These are phyloP conservation scores for Candida oleophila DNA, from an alignment of 805 yeast species.

Conservation along the genomic window DNA sequence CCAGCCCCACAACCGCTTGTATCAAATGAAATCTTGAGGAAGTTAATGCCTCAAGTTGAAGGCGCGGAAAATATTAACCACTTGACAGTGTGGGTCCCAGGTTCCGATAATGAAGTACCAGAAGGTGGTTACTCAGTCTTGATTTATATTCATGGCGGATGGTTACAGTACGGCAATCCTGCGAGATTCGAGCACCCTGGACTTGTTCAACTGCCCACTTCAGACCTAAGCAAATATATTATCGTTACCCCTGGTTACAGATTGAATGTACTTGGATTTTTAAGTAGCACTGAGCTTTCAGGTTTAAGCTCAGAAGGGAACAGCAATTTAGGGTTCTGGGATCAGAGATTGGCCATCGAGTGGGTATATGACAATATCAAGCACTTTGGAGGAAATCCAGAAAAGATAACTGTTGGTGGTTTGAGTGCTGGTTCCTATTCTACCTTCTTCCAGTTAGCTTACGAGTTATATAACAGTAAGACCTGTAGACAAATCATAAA, in stretches of 20 bases:
- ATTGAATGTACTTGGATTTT: conserved; percentile 34
- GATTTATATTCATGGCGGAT: conserved; percentile 45
- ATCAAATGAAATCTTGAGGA: conserved; percentile 19
- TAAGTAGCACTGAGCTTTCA: conserved; percentile 16
- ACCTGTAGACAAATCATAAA: conserved; percentile 38
- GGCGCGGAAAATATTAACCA: conserved; percentile 29
- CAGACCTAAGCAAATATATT: conserved; percentile 29
- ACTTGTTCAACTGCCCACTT: conserved; percentile 23
- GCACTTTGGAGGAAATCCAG: conserved; percentile 48
- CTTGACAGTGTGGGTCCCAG: conserved; percentile 40
- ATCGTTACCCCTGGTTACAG: conserved; percentile 38
- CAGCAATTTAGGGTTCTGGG: conserved; percentile 45
- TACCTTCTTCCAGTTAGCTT: conserved; percentile 40
- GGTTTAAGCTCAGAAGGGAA: conserved; percentile 13
- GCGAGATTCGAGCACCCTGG: conserved; percentile 19
- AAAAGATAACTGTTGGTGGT: conserved; percentile 43
- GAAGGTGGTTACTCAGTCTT: conserved; percentile 42
- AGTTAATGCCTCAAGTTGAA: conserved; percentile 1
- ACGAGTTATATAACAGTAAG: conserved; percentile 39
- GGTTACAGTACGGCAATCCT: conserved; percentile 35
- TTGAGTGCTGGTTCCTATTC: conserved; percentile 43
- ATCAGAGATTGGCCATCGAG: conserved; percentile 44
- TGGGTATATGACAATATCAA: conserved; percentile 45
- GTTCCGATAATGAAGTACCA: conserved; percentile 21
- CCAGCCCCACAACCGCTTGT: conserved; percentile 39